Evolutionary conservation across 257 asterid species (phyloP).

Genomic region (Craterostigma plantagineum): DNA sequence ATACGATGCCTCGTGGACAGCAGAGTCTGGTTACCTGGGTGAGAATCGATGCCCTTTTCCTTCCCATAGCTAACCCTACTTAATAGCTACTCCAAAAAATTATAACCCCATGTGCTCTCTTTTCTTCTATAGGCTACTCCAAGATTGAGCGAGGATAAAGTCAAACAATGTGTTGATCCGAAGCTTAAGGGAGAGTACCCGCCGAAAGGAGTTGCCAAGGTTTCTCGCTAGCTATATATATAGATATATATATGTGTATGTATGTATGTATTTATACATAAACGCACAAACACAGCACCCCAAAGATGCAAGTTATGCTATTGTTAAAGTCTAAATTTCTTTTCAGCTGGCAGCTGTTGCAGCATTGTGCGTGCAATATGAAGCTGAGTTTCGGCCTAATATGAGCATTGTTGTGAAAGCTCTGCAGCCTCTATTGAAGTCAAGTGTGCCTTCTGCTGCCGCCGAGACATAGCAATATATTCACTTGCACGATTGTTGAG

Average conservation of each 20-base stretch:
- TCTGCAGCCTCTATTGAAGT: conserved; percentile 59
- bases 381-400: conserved; percentile 77
- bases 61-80: no score
- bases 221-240: no score
- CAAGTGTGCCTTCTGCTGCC: conserved; percentile 12
- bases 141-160: conserved; percentile 82
- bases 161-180: conserved; percentile 77
- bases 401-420: conserved; percentile 94
- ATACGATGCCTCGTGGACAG: conserved; percentile 91
- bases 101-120: conserved; percentile 3
- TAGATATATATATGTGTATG: no score
- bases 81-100: no score
- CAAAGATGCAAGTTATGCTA: no score
- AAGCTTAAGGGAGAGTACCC: conserved; percentile 69
- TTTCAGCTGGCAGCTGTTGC: conserved; percentile 83
- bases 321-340: background rate
- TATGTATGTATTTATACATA: no score
- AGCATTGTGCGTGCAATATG: conserved; percentile 81
- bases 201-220: conserved; percentile 89
- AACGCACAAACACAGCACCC: no score
- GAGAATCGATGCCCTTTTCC: conserved; percentile 4
- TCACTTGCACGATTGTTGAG: no score
- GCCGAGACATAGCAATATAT: no score
- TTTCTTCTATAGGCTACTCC: conserved; percentile 61
- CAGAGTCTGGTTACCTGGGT: conserved; percentile 95